Percentiles rank a stretch among this genome's conserved stretches.
phyloP scores from a whole-genome alignment of 495 filamentous ascomycete species.

The Terfezia boudieri region DNA sequence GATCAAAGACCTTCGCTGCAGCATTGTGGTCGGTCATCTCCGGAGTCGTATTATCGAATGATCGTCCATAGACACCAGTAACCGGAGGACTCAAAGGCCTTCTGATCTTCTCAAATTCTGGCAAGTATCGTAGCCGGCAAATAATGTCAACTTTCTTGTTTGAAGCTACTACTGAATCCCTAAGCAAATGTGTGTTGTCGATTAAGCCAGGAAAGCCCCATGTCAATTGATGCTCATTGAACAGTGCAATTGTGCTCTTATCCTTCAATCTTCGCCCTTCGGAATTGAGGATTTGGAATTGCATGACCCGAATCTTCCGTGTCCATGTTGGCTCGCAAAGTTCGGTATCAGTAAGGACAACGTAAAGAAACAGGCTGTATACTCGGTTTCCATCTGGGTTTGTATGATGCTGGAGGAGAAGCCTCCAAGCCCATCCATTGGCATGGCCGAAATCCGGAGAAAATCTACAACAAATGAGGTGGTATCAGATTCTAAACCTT shows the following conservation, averaged over 20 bases:
- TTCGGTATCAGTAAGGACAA: conserved; percentile 20
- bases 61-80: not conserved
- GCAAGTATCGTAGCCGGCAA: conserved; percentile 17
- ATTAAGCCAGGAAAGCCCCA: conserved; percentile 19
- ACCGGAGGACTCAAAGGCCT: conserved; percentile 12
- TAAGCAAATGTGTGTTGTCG: conserved; percentile 19
- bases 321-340: conserved; percentile 20
- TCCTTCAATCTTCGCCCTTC: conserved; percentile 19
- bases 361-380: conserved; percentile 19
- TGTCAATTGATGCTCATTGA: conserved; percentile 17
- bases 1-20: conserved; percentile 3
- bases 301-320: conserved; percentile 18
- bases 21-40: conserved; percentile 14
- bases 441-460: conserved; percentile 19
- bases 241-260: conserved; percentile 18
- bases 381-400: conserved; percentile 19
- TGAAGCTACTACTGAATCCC: conserved; percentile 17
- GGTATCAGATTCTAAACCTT: not conserved
- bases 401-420: conserved; percentile 20
- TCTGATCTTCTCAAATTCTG: conserved; percentile 18
- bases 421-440: conserved; percentile 20
- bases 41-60: conserved; percentile 5
- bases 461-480: conserved; percentile 9
- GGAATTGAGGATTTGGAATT: conserved; percentile 19
- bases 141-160: conserved; percentile 18